These are phyloP conservation scores for Starmera caribaea DNA, from an alignment of 805 yeast species.

Conservation along the genomic window DNA sequence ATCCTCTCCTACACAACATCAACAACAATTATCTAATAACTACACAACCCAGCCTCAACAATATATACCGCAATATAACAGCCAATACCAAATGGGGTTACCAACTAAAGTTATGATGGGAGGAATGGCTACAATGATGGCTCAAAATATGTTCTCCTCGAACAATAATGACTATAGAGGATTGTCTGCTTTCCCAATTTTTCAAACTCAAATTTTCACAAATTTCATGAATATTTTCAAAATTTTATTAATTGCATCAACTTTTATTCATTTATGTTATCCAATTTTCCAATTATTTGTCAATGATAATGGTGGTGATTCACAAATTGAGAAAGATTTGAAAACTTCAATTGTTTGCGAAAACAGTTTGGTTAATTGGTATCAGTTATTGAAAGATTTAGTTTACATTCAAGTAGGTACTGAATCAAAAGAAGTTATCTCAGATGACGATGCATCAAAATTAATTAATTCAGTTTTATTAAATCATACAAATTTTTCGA, in stretches of 20 bases:
- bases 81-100: constrained; percentile 14
- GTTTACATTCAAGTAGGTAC: constrained; percentile 15
- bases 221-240: constrained; percentile 19
- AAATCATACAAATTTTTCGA: constrained; percentile 1
- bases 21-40: constrained; percentile 5
- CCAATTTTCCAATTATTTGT: constrained; percentile 7
- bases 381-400: constrained; percentile 14
- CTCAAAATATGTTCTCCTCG: constrained; percentile 18
- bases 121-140: constrained; percentile 41
- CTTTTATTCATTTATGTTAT: constrained; percentile 11
- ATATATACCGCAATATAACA: background rate
- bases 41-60: constrained; percentile 6
- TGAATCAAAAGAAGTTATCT: constrained; percentile 3
- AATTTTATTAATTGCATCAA: constrained; percentile 16
- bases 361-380: constrained; percentile 9
- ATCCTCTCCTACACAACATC: constrained; percentile 5
- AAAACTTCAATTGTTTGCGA: constrained; percentile 1
- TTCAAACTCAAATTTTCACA: constrained; percentile 18
- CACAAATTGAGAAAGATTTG: constrained; percentile 1
- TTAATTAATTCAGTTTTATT: constrained; percentile 12
- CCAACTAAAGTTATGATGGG: constrained; percentile 33
- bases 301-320: background rate
- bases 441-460: constrained; percentile 10
- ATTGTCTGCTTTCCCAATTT: constrained; percentile 31
- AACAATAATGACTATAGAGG: constrained; percentile 31